Percentiles rank a stretch among this genome's conserved stretches.
These are phyloP conservation scores for Voacanga thouarsii DNA, from an alignment of 257 asterid genomes.

Conservation along the genomic window DNA sequence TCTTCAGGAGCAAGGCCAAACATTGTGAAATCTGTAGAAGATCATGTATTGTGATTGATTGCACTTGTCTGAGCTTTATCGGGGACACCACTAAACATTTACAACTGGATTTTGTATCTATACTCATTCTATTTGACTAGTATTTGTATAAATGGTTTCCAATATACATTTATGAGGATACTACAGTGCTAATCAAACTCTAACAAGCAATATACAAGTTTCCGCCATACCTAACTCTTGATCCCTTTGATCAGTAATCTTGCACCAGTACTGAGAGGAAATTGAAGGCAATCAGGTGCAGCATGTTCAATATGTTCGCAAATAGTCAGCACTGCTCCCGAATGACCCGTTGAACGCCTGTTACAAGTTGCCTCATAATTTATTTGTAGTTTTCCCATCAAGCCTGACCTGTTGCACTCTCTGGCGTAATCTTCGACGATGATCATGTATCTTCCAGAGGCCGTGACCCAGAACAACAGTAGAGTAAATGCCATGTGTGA, in stretches of 20 bases:
- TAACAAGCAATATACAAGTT: conserved; percentile 19
- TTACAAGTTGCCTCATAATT: conserved; percentile 10
- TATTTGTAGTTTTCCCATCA: conserved; percentile 35
- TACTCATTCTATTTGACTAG: neutral
- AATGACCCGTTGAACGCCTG: neutral
- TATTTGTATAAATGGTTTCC: neutral
- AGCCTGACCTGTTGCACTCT: conserved; percentile 70
- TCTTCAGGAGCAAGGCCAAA: no score
- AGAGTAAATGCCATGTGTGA: conserved; percentile 91
- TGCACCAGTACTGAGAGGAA: neutral
- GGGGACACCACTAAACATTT: neutral
- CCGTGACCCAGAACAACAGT: conserved; percentile 85
- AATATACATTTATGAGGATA: neutral
- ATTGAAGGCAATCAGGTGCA: neutral
- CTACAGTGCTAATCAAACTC: conserved; percentile 8
- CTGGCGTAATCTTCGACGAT: conserved; percentile 64
- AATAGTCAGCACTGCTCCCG: neutral
- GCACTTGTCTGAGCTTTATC: no score
- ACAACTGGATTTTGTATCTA: neutral
- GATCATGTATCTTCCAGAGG: conserved; percentile 87
- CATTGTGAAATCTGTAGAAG: neutral
- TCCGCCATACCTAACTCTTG: conserved; percentile 17
- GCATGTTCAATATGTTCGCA: neutral
- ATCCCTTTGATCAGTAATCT: neutral
- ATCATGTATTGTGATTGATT: neutral